phyloP scores from a whole-genome alignment of 2,329 filamentous ascomycete genomes.

The Diaporthe sp. region DNA sequence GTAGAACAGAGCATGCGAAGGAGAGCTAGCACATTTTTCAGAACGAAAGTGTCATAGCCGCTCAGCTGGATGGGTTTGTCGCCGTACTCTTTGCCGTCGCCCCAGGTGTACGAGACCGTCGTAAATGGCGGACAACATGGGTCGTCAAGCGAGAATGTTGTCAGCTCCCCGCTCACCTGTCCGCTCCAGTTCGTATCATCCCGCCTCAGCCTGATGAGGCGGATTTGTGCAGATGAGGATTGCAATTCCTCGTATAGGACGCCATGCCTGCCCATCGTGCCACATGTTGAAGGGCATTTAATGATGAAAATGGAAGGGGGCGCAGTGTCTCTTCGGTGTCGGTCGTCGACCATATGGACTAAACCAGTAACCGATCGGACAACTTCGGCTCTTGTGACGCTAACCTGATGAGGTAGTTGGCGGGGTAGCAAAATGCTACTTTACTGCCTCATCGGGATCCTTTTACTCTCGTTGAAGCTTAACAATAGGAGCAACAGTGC shows the following conservation, averaged over 20 bases:
- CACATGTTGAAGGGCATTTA: neutral
- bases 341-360: neutral
- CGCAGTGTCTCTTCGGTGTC: neutral
- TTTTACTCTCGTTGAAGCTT: too few species aligned
- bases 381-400: neutral
- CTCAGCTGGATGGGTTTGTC: neutral
- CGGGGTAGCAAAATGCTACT: neutral
- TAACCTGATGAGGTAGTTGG: neutral
- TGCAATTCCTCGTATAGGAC: slow-evolving; percentile 3
- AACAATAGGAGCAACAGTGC: too few species aligned
- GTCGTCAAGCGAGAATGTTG: slow-evolving; percentile 12
- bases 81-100: neutral
- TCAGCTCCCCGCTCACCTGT: slow-evolving; percentile 21
- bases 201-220: slow-evolving; percentile 16
- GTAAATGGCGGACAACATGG: slow-evolving; percentile 22
- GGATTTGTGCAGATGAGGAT: slow-evolving; percentile 5
- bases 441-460: too few species aligned
- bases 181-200: neutral
- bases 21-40: slow-evolving; percentile 16
- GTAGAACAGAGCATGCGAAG: slow-evolving; percentile 28
- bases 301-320: neutral
- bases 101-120: slow-evolving; percentile 29
- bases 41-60: neutral
- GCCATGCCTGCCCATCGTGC: neutral
- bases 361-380: neutral